Evolutionary conservation across 2,329 filamentous ascomycete species (phyloP), one percentile per base, ranked within the genome.

Genomic region (Aspergillus awamori): DNA sequence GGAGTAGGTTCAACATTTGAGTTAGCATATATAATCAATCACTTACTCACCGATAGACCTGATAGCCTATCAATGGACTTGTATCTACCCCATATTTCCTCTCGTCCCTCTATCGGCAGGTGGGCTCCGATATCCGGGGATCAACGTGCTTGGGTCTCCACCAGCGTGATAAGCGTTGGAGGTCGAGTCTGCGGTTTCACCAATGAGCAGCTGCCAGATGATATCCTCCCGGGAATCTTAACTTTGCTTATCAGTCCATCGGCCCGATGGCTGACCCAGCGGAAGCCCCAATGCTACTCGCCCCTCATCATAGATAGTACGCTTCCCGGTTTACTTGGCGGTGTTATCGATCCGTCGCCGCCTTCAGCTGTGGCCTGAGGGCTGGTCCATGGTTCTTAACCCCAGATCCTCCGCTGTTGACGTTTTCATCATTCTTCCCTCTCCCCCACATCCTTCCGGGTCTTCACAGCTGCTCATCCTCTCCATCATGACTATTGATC

Each of bases 191-290:
- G 8, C 20, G 1, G 2, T 22, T 11, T 22, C 54, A 39, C 54
- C 41, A 57, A 57, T 57, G 17, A 49, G 13, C 20, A 6, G 5
- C 20, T 45, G 41, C 13, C 20, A 24, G 41, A 24, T 45, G 41
- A 45, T 45, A 45, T 20, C 41, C 28, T 38, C n/a, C 43, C 30
- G 30, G 11, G 5, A 36, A 36, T 36, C 33, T 36, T 11, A 36
- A 36, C 33, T 36, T 47, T 53, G 45, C 58, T 60, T 60, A 60
- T 60, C 58, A 54, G 24, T 2, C 26, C 47, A 57, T 62, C 60
- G 60, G 60, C 33, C 60, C 60, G 60, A 62, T 53, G 47, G 33
- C 5, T 36, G 11, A 13, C 33, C 11, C 33, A 13, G 33, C 11
- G 33, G 11, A 36, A 36, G 33, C 33, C 4, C 13, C 13, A 36